A percentile compares a stretch with the other conserved stretches of the same genome.
Evolutionary conservation across 225 moss, liverwort and hornwort species (phyloP).

Genomic region (Polytrichum commune): DNA sequence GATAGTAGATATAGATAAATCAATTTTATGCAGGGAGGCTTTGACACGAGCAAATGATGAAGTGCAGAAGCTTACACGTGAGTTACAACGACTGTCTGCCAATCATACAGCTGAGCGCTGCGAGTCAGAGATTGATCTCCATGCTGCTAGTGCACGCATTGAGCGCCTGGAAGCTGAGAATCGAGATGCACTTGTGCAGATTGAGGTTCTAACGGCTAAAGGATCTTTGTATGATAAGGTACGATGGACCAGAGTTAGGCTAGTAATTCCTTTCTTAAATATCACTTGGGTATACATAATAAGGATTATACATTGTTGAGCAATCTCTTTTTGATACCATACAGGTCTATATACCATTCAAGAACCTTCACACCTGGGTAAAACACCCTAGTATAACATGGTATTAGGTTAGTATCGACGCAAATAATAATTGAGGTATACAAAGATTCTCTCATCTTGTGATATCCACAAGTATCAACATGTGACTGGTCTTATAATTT

Average conservation of each 20-base stretch:
- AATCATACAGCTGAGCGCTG: conserved; percentile 38
- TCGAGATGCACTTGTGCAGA: conserved; percentile 60
- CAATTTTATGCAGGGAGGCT: conserved; percentile 67
- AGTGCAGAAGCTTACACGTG: conserved; percentile 74
- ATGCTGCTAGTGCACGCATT: conserved; percentile 47
- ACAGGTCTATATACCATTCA: too few species aligned
- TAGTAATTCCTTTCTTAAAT: too few species aligned
- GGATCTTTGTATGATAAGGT: conserved; percentile 89
- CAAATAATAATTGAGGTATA: too few species aligned
- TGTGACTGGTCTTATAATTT: too few species aligned
- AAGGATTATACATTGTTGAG: too few species aligned
- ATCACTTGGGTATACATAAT: too few species aligned
- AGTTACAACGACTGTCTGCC: conserved; percentile 49
- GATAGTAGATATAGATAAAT: conserved; percentile 35
- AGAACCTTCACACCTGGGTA: too few species aligned
- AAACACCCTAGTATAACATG: too few species aligned
- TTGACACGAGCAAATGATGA: conserved; percentile 81
- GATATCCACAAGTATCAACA: too few species aligned
- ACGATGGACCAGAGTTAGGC: background rate
- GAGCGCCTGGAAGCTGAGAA: conserved; percentile 75
- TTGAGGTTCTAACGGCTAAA: conserved; percentile 83
- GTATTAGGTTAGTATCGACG: too few species aligned
- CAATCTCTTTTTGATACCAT: too few species aligned
- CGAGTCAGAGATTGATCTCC: conserved; percentile 53
- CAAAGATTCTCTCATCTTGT: too few species aligned